Evolutionary conservation across 139 green algal genomes (phyloP), one percentile per base, ranked within the genome.

Genomic region (Chlamydomonas sp.): DNA sequence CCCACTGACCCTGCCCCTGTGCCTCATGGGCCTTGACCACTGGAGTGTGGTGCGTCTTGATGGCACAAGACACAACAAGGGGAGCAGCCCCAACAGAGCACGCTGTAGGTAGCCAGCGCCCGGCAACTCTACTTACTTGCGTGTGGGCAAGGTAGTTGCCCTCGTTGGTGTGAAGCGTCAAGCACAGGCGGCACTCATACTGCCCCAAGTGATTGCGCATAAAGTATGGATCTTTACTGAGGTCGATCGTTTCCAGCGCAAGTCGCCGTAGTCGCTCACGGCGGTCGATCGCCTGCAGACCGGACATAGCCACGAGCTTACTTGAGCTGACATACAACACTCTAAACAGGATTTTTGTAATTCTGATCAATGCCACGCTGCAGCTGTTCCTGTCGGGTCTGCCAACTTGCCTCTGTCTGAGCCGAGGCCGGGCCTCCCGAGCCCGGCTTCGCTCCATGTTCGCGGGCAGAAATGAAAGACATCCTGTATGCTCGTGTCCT

Each of bases 71-170:
- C n/a, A 58, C 75, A 10, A 79, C 75, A 58, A 79, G 12, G 10
- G 49, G 17, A 75, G 16, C 68, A 75, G 68, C 68, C 16, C 17
- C 16, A 49, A 49, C 31, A 49, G 18, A 80, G 75, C 58, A 10
- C 62, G 18, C n/a, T 49, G 61, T 7, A 16, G 58, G 16, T 2
- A 57, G 4, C 7, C 10, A 5, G 14, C 14, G 7, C 67, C n/a
- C 49, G 7, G 20, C n/a, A 60, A 7, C 72, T 31, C n/a, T 2
- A 6, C 87, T 1, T 60, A 94, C 94, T 91, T 99, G 98, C 3
- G 98, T 99, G 91, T 99, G 98, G 7, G 98, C 98, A 31, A 99
- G 91, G 86, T 99, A 99, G 94, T 99, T 99, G 60, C 97, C 98
- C 89, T 99, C 98, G 81, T 99, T 99, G 77, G 94, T 98, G 93